Base-by-base conservation (phyloP, 305 asterid species). In the Plantago coronopus region DNA sequence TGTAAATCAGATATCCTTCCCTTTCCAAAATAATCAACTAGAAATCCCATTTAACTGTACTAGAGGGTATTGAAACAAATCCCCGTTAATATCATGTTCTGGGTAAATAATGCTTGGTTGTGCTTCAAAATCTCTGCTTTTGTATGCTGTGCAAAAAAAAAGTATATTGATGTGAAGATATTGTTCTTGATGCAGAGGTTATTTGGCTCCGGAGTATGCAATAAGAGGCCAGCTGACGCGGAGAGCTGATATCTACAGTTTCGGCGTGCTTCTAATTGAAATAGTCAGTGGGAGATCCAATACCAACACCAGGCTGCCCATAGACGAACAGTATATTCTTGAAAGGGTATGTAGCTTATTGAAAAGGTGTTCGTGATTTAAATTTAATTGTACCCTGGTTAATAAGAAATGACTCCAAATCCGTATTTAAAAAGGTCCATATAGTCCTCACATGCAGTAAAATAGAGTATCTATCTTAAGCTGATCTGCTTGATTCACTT, bases 131-230 rank as follows among this genome's bases (percentile, higher is more conserved):
- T 51, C 0, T 23, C 37, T 51, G 17, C 6, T 51, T 50, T 51
- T 14, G 11, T 50, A 16, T 23, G 16, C 16, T 31, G 58, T 25
- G 40, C 14, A 25, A 9, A 5, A 25, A 9, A 5, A 25, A 17
- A 3, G 42, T 17, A 18, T 53, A 25, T 53, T 53, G 7, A 53
- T 18, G 21, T 1, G 13, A 53, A 25, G 20, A 53, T 34, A 7
- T 15, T 53, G 38, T 53, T 40, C 27, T 45, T 67, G 7, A 34
- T 80, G 72, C 93, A 93, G 97, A 69, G 99, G 99, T 47, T 93
- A 93, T 78, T 79, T 93, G 84, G 99, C 99, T 43, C 99, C 99
- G 14, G 99, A 93, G 72, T 93, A 93, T 68, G 99, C 97, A n/a
- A 66, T 93, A 61, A 77, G 96, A 69, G 99, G 97, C 19, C 94